phyloP scores from a whole-genome alignment of 2,329 filamentous ascomycete genomes.

The Botrytis byssoidea region DNA sequence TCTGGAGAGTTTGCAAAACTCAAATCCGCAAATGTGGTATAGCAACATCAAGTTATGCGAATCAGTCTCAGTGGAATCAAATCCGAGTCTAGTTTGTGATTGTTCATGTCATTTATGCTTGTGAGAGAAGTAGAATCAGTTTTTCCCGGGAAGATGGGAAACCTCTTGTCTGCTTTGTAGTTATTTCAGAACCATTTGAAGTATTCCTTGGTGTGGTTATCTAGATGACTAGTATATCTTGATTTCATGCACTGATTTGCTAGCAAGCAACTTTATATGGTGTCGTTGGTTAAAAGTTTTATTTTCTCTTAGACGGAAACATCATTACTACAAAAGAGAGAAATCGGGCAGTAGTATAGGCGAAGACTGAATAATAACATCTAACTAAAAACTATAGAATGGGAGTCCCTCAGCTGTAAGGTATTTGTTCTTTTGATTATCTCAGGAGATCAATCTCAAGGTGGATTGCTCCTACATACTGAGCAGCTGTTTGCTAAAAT shows the following conservation, averaged over 20 bases:
- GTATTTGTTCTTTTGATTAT: neutral
- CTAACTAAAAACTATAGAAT: neutral
- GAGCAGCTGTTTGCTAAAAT: neutral
- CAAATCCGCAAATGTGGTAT: neutral
- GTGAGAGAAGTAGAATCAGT: too few relatives aligned
- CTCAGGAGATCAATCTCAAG: neutral
- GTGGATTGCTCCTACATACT: neutral
- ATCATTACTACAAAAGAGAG: neutral
- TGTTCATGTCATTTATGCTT: too few relatives aligned
- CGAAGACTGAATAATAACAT: neutral
- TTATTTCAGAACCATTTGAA: too few relatives aligned
- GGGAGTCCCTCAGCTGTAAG: neutral
- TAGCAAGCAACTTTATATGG: neutral
- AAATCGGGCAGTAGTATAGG: neutral
- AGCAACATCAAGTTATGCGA: neutral
- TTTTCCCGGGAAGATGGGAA: too few relatives aligned
- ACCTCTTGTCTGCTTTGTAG: too few relatives aligned
- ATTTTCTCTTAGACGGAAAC: neutral
- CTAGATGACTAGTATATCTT: neutral
- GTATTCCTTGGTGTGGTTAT: too few relatives aligned
- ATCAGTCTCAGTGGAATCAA: neutral
- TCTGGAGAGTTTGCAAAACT: neutral
- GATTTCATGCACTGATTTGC: neutral
- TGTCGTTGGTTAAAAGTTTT: neutral
- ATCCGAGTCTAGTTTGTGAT: neutral